Evolutionary conservation across 352 stramenopile species (phyloP).

Genomic region (Globisporangium viniferum): DNA sequence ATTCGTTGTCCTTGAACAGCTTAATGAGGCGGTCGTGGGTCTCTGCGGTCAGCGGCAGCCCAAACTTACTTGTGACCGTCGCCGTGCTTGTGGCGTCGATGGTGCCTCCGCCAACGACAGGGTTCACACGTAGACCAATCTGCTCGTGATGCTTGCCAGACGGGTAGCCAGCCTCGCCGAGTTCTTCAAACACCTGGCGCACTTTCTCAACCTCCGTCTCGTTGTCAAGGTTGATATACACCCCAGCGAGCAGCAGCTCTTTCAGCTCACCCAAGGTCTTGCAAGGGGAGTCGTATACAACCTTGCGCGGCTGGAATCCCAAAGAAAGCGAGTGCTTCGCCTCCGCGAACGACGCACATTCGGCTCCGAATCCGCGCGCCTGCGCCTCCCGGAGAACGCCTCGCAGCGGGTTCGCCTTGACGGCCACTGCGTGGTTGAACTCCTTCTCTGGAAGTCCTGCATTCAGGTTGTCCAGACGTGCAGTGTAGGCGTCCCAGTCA

Average conservation of each 20-base stretch:
- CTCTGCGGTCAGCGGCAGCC: constrained; percentile 61
- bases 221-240: constrained; percentile 93
- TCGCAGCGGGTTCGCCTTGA: constrained; percentile 80
- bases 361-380: constrained; percentile 53
- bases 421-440: constrained; percentile 74
- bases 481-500: constrained; percentile 57
- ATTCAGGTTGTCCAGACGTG: constrained; percentile 53
- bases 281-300: constrained; percentile 92
- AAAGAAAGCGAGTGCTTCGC: constrained; percentile 78
- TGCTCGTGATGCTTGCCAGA: constrained; percentile 36
- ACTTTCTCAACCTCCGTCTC: constrained; percentile 86
- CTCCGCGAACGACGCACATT: constrained; percentile 82
- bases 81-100: constrained; percentile 87
- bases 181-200: constrained; percentile 45
- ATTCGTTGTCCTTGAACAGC: constrained; percentile 71
- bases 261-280: constrained; percentile 87
- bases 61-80: constrained; percentile 91
- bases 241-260: constrained; percentile 68
- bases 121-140: constrained; percentile 91
- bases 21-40: constrained; percentile 48
- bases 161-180: constrained; percentile 21
- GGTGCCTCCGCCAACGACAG: constrained; percentile 83
- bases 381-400: constrained; percentile 57
- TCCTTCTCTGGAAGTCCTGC: constrained; percentile 50
- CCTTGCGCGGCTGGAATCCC: constrained; percentile 58